Conservation (phyloP, 2,329 filamentous ascomycete species). For the Pestalotiopsis sp. region DNA sequence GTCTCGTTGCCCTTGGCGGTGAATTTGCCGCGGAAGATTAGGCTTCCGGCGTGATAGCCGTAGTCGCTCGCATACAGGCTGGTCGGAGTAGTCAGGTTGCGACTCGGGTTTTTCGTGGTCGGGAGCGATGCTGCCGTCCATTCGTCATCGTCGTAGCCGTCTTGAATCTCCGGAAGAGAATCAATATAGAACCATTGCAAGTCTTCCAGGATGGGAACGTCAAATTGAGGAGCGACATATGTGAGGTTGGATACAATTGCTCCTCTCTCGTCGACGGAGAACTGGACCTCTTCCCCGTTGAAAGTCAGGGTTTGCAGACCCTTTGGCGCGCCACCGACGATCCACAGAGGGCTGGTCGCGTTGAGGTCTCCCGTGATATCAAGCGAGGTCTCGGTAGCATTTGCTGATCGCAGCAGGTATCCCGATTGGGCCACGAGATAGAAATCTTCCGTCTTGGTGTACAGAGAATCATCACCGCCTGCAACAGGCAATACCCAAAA, state of each 20-base stretch:
- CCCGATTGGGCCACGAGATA: conserved; percentile 6
- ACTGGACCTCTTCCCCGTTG: background rate
- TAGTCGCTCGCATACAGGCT: conserved; percentile 74
- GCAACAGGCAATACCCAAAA: conserved; percentile 4
- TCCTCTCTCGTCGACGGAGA: background rate
- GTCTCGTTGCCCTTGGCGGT: conserved; percentile 62
- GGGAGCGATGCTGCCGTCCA: conserved; percentile 11
- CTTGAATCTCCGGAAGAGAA: background rate
- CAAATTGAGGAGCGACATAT: background rate
- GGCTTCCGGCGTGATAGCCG: conserved; percentile 69
- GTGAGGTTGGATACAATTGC: background rate
- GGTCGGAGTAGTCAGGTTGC: conserved; percentile 61
- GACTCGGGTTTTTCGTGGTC: conserved; percentile 61
- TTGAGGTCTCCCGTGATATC: conserved; percentile 5
- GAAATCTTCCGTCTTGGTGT: background rate
- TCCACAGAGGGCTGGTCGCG: background rate
- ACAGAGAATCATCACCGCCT: background rate
- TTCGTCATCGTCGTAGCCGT: background rate
- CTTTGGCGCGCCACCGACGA: conserved; percentile 1
- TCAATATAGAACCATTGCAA: conserved; percentile 8
- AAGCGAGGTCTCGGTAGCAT: background rate
- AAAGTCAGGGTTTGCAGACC: background rate
- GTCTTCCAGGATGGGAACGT: background rate
- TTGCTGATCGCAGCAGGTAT: background rate
- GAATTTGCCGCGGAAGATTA: conserved; percentile 74